Base-by-base conservation (phyloP, 495 filamentous ascomycete species). In the Penicillium alfredii region DNA sequence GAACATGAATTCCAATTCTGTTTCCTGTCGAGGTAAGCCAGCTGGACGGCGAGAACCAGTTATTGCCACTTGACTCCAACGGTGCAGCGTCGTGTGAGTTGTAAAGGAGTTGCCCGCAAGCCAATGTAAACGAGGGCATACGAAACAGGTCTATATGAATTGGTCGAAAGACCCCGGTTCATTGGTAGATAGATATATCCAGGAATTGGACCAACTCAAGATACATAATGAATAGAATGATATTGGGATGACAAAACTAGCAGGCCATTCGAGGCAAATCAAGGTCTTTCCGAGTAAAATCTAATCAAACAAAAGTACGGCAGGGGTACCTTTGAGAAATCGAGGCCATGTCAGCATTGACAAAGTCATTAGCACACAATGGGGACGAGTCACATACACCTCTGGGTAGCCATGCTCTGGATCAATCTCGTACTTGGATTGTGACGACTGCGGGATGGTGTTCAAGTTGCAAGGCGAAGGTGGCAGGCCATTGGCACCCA, bases 401-500 rank as follows among this genome's bases (percentile, higher is more conserved):
- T 64, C 63, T 26, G 70, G 69, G 49, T 73, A 77, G 14, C 67
- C 64, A 29, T 74, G 55, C 12, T 68, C 69, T 26, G 45, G 30
- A 20, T 52, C 58, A 35, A 77, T 50, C 37, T 63, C 42, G 34
- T 73, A 74, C 43, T 68, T 68, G 7, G 65, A 62, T 23, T 56
- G 46, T 32, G 54, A 51, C 14, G 53, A 31, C 35, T 47, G 32
- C 10, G 53, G 2, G 25, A 18, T 16, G 20, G 44, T 21, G 45
- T 67, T 76, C 55, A 78, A 55, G 18, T 82, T 81, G 56, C 77
- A 79, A 29, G 90, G 92, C 40, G 84, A 57, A 6, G 92, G 92
- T 35, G 92, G 92, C 56, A 97, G 56, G 5, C 88, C 88, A 57
- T 82, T 68, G 12, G 73, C 68, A 8, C 70, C 78, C 38, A 99